Evolutionary conservation across 495 filamentous ascomycete species (phyloP).

Genomic region (Cercophora samala): DNA sequence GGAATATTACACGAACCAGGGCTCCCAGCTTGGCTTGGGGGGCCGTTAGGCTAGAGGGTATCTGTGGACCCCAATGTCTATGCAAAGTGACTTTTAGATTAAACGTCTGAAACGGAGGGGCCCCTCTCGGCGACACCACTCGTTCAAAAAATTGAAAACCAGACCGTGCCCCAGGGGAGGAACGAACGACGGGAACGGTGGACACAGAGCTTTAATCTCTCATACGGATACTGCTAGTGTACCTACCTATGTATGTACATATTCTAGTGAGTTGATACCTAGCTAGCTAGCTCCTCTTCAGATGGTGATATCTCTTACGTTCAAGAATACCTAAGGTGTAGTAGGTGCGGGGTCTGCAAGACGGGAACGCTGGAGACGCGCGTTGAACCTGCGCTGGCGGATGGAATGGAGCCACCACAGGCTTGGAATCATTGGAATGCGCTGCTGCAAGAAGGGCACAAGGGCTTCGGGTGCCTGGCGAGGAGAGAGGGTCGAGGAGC

Average conservation of each 20-base stretch:
- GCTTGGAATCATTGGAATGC: neutral
- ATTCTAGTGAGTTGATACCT: too few relatives aligned
- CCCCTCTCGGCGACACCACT: constrained; percentile 1
- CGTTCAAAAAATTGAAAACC: neutral
- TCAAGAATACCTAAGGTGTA: too few relatives aligned
- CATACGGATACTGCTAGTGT: neutral
- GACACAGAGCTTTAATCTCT: neutral
- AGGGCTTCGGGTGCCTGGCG: neutral
- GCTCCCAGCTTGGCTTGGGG: constrained; percentile 14
- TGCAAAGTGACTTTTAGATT: constrained; percentile 11
- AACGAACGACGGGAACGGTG: neutral
- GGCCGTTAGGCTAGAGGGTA: constrained; percentile 11
- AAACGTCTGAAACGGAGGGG: constrained; percentile 24
- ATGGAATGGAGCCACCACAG: constrained; percentile 5
- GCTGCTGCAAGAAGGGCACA: neutral
- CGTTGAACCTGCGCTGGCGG: neutral
- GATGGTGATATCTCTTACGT: too few relatives aligned
- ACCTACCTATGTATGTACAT: too few relatives aligned
- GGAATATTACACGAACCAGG: constrained; percentile 35
- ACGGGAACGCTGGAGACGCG: constrained; percentile 5
- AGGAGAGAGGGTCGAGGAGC: neutral
- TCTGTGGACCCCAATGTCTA: neutral
- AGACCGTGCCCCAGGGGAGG: neutral
- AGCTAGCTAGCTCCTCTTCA: too few relatives aligned
- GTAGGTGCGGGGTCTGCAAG: constrained; percentile 4